Evolutionary conservation across 1,139 yeast species (phyloP), one percentile per base, ranked within the genome.

Genomic region (Yamadazyma aaseri): DNA sequence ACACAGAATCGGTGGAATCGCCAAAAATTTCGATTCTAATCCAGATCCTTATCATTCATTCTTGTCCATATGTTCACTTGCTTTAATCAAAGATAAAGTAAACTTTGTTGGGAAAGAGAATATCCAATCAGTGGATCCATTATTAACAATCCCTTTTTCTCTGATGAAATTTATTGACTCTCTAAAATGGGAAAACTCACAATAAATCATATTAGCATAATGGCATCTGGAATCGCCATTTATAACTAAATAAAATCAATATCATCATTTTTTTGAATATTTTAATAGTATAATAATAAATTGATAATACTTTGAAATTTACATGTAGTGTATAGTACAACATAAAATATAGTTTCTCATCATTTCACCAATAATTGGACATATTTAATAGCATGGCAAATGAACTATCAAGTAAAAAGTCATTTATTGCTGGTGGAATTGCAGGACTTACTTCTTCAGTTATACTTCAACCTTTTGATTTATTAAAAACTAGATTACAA

Each of bases 381-480:
- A 18, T 18, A 7, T 18, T 18, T 6, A 25, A 9, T 7, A 25
- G 6, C 7, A 44, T 45, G 49, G 28, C 46, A 23, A 44, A 39
- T 42, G 50, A 44, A 30, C 35, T 46, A 14, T 45, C 50, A 13
- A 44, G 45, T 34, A 45, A 36, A 26, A 45, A 44, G 26, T 46
- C 50, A 26, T 38, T 46, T 32, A 34, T 32, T 6, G 49, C 97
- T 4, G 98, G 98, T 0, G 92, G 86, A 39, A 52, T 76, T 8
- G 96, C 96, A 1, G 98, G 98, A 0, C 61, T 94, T 39, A 72
- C 90, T 0, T 84, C 96, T 3, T 81, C 97, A 0, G 76, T 86
- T 6, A 69, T 77, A 1, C 71, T 92, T 26, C 98, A 92, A 56
- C 98, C 98, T 1, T 72, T 92, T 37, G 98, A 92, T 58, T 69